Base-by-base conservation (phyloP, 495 filamentous ascomycete genomes). In the Jackrogersella minutella region DNA sequence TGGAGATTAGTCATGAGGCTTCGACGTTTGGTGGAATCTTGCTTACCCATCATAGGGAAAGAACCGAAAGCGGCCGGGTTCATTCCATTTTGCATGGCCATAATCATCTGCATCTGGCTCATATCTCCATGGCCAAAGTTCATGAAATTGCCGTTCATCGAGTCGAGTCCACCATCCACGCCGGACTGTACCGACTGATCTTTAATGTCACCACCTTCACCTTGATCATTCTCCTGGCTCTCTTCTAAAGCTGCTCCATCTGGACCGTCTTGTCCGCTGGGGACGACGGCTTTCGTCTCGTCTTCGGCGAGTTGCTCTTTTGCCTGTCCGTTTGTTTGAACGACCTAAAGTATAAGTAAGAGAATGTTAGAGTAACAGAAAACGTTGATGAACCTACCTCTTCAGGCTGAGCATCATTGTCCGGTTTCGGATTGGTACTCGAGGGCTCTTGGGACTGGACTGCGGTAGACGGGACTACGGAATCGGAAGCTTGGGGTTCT, bases 11-110 rank as follows among this genome's bases (percentile, higher is more conserved):
- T 51, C 55, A 49, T 40, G 2, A 50, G 24, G 16, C 33, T 26
- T 33, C 16, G 24, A 39, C 19, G 40, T 31, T 16, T 40, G 24
- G 49, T 0, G 59, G 16, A 46, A 49, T 33, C 26, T 16, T 10
- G 84, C 93, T 73, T 82, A 97, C 93, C 91, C 91, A 93, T 92
- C 87, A 96, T 93, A 62, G 87, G 86, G 74, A 90, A 91, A 64
- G 79, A 77, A 50, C 81, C 79, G 74, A 89, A 88, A 26, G 77
- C 77, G 44, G 79, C 80, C 61, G 85, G 86, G 51, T 81, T 82
- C 89, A 93, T 92, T 60, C 86, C 84, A 74, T 85, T 90, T 61
- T 88, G 83, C 88, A 93, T 92, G 65, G 85, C 80, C 83, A 86
- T 84, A 83, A 86, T 84, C 83, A 85, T 84, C 55, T 84, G 84